These are phyloP conservation scores for Naganishia antarctica DNA, from an alignment of 768 basidiomycete species.

Conservation along the genomic window DNA sequence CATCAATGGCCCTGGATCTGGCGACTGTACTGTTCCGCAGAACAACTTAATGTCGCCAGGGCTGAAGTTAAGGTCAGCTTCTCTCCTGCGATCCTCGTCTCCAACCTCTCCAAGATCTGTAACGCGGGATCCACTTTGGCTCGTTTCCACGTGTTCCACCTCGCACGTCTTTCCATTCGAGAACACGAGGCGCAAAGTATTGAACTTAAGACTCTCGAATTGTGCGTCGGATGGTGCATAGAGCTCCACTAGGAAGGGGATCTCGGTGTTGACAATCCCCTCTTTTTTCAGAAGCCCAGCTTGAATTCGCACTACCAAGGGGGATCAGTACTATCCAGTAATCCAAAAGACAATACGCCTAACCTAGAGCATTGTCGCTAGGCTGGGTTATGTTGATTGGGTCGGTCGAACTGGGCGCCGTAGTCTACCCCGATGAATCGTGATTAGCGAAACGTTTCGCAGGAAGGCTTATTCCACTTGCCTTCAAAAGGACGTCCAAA, in stretches of 20 bases:
- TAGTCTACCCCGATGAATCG: conserved; percentile 55
- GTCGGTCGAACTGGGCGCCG: conserved; percentile 60
- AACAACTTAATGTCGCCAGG: conserved; percentile 9
- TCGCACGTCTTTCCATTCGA: conserved; percentile 4
- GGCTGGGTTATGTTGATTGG: conserved; percentile 60
- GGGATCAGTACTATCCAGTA: neutral
- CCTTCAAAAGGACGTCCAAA: conserved; percentile 67
- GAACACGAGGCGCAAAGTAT: conserved; percentile 42
- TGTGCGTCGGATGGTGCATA: conserved; percentile 5
- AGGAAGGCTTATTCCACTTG: conserved; percentile 43
- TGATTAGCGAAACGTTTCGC: neutral
- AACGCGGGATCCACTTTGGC: neutral
- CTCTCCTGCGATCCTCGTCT: neutral
- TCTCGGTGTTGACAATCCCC: conserved; percentile 1
- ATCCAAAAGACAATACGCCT: neutral
- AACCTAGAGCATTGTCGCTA: conserved; percentile 24
- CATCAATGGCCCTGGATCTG: neutral
- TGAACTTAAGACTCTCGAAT: conserved; percentile 57
- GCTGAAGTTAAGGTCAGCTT: neutral
- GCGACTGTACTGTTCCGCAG: neutral
- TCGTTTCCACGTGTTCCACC: neutral
- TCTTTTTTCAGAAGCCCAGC: conserved; percentile 7
- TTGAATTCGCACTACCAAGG: conserved; percentile 1
- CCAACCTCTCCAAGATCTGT: neutral
- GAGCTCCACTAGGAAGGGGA: conserved; percentile 4